A percentile compares a stretch with the other conserved stretches of the same genome.
Evolutionary conservation across 1,284 basidiomycete genomes (phyloP).

Genomic region (Malassezia arunalokei): DNA sequence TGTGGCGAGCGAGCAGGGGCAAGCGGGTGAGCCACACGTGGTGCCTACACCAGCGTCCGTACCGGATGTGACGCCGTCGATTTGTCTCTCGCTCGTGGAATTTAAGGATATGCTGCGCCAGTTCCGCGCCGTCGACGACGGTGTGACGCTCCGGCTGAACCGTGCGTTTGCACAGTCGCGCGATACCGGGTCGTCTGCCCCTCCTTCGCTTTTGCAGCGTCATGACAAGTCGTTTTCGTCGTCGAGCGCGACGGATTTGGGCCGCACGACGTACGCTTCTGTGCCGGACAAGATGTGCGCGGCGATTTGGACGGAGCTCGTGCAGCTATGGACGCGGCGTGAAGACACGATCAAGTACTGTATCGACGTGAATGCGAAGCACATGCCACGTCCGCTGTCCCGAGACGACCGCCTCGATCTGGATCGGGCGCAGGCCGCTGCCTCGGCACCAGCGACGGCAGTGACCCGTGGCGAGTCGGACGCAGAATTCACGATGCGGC

Average conservation of each 20-base stretch:
- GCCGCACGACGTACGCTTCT: constrained; percentile 28
- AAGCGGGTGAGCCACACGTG: not conserved
- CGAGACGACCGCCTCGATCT: constrained; percentile 21
- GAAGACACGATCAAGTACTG: constrained; percentile 36
- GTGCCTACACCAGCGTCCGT: constrained; percentile 19
- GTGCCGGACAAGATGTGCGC: constrained; percentile 21
- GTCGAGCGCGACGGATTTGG: constrained; percentile 22
- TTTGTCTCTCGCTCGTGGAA: constrained; percentile 27
- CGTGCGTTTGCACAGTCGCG: constrained; percentile 28
- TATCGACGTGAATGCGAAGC: constrained; percentile 20
- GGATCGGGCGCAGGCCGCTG: constrained; percentile 15
- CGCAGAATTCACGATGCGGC: constrained; percentile 18
- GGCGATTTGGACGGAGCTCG: constrained; percentile 30
- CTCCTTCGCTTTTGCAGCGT: constrained; percentile 26
- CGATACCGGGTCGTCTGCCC: constrained; percentile 22
- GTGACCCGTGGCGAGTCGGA: constrained; percentile 4
- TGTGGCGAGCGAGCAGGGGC: not conserved
- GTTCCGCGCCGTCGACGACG: constrained; percentile 37
- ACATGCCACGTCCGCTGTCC: not conserved
- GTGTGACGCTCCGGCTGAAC: constrained; percentile 34
- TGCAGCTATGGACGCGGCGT: constrained; percentile 30
- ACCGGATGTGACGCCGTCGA: constrained; percentile 20
- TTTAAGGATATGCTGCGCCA: constrained; percentile 36
- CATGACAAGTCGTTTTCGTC: constrained; percentile 13
- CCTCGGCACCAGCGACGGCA: not conserved